Evolutionary conservation across 2,329 filamentous ascomycete species (phyloP).

Genomic region (Colletotrichum brevisporum): DNA sequence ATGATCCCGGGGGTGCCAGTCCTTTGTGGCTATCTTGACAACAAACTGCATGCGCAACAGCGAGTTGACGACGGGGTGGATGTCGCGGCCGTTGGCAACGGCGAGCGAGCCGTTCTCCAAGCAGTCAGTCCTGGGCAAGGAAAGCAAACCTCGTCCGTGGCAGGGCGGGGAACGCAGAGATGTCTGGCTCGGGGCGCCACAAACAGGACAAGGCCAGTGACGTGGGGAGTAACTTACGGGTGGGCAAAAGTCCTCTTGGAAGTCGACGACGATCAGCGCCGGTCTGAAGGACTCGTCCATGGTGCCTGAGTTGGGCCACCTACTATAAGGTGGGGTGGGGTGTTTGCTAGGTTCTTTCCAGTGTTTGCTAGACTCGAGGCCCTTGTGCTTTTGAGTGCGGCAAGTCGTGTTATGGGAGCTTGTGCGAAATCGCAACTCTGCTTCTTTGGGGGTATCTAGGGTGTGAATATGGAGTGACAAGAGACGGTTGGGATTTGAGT

Average conservation of each 20-base stretch:
- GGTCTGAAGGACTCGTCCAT: constrained; percentile 58
- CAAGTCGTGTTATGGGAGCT: no score
- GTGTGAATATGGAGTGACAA: no score
- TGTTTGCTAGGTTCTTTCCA: background rate
- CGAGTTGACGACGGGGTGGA: constrained; percentile 79
- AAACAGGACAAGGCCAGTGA: background rate
- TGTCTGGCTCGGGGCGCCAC: background rate
- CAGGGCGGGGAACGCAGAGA: constrained; percentile 1
- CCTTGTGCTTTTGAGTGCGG: constrained; percentile 4
- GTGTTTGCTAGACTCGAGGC: background rate
- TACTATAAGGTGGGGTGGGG: background rate
- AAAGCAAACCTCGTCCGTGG: background rate
- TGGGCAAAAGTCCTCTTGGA: constrained; percentile 96
- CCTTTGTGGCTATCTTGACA: constrained; percentile 87
- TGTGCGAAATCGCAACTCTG: no score
- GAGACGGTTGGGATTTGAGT: background rate
- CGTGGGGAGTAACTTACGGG: constrained; percentile 72
- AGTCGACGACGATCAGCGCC: constrained; percentile 81
- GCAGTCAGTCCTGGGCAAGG: constrained; percentile 6
- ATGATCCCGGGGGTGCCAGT: constrained; percentile 88
- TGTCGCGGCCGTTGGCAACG: constrained; percentile 79
- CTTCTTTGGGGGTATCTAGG: no score
- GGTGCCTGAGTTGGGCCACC: background rate
- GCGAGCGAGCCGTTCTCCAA: constrained; percentile 85
- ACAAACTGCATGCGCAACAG: constrained; percentile 81